These are phyloP conservation scores for Candida easanensis DNA, from an alignment of 805 yeast genomes.

Conservation along the genomic window DNA sequence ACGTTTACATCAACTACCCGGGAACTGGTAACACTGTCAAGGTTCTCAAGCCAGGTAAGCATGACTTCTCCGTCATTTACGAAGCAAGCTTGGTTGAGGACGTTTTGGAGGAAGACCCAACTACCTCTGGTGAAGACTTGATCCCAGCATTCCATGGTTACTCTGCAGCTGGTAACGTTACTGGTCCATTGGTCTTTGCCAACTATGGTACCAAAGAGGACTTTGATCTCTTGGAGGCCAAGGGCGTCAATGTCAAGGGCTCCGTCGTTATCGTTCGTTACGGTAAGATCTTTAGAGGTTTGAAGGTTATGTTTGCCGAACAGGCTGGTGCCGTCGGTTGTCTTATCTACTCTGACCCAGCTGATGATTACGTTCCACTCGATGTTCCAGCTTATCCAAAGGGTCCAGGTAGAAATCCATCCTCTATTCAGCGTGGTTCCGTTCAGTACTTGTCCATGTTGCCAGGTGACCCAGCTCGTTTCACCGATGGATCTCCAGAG, in stretches of 20 bases:
- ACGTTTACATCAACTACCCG: constrained; percentile 66
- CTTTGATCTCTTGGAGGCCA: constrained; percentile 43
- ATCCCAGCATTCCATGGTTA: constrained; percentile 78
- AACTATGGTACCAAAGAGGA: constrained; percentile 68
- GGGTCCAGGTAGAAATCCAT: constrained; percentile 77
- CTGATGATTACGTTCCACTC: constrained; percentile 54
- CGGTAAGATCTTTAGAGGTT: constrained; percentile 66
- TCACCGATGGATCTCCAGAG: constrained; percentile 64
- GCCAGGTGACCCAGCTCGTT: constrained; percentile 73
- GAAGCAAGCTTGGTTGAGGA: constrained; percentile 56
- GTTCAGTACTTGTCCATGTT: constrained; percentile 56
- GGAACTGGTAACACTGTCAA: constrained; percentile 45
- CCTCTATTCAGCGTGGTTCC: constrained; percentile 74
- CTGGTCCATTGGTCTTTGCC: constrained; percentile 62
- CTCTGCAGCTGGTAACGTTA: constrained; percentile 72
- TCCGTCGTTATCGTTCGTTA: constrained; percentile 67
- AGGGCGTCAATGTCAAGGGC: constrained; percentile 50
- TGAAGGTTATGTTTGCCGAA: constrained; percentile 75
- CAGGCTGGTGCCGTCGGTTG: constrained; percentile 68
- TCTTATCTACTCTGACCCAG: constrained; percentile 67
- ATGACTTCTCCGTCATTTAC: constrained; percentile 32
- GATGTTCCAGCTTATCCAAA: constrained; percentile 67
- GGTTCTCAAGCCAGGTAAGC: constrained; percentile 31
- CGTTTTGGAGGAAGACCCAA: constrained; percentile 47
- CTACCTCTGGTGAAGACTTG: constrained; percentile 39